Base-by-base conservation (phyloP, 164 flowering plant species). In the Umbilicus rupestris region DNA sequence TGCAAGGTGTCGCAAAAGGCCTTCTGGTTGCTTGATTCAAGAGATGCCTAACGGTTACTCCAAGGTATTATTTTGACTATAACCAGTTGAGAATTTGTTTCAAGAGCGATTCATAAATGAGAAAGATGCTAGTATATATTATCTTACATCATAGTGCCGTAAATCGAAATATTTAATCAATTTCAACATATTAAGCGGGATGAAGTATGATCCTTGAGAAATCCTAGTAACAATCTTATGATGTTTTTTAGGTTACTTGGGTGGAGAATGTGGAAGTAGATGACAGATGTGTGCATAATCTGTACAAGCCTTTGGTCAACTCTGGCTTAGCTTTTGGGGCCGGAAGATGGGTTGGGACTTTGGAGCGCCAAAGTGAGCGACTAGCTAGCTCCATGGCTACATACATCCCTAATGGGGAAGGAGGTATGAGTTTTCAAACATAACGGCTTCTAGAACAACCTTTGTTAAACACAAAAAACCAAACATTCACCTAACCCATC, bases 1-100 rank as follows among this genome's bases (percentile, higher is more conserved):
- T 0, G 33, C 65, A 16, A 80, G 83, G 66, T 83, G 89, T 39
- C 77, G 87, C 39, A 78, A 90, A 78, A 78, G 90, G 75, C 97
- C 97, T 11, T 90, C 97, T 0, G 97, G 97, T 1, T 90, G 97
- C 66, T 39, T 90, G 45, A 84, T 90, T 62, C 89, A 88, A 74
- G 93, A 87, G 68, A 73, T 84, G 81, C 87, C 89, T 0, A 85
- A 87, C 73, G 97, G 97, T 2, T 87, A 82, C 77, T 85, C 97
- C 1, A 90, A 84, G 85, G 97, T 90, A 64, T 3, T 47, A 19
- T n/a, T n/a, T n/a, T n/a, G n/a, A n/a, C n/a, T n/a, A n/a, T n/a
- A n/a, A n/a, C n/a, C n/a, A n/a, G n/a, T n/a, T n/a, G n/a, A n/a
- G n/a, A n/a, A n/a, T n/a, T n/a, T n/a, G n/a, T n/a, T n/a, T n/a